Evolutionary conservation across 495 filamentous ascomycete species (phyloP).

Genomic region (Neurospora discreta): DNA sequence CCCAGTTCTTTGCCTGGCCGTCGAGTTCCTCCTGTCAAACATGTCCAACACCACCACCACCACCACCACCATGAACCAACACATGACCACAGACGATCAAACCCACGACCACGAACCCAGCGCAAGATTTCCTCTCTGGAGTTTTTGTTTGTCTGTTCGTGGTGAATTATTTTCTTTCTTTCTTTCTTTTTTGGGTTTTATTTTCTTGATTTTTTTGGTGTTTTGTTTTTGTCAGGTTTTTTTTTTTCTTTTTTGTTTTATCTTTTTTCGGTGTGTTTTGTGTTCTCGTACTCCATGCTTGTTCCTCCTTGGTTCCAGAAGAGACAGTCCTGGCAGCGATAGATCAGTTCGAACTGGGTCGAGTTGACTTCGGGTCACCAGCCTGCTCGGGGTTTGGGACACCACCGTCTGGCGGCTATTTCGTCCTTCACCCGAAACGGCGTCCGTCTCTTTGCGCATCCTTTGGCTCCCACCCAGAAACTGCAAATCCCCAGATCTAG

Average conservation of each 20-base stretch:
- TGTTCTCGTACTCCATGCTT: too few species aligned
- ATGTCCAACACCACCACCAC: not conserved
- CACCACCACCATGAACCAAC: not conserved
- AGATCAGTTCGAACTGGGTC: slow-evolving; percentile 45
- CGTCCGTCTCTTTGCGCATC: not conserved
- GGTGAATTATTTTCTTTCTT: too few species aligned
- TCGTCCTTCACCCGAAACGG: not conserved
- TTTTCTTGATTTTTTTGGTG: too few species aligned
- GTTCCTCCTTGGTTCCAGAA: slow-evolving; percentile 32
- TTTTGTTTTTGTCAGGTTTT: too few species aligned
- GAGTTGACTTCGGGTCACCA: slow-evolving; percentile 22
- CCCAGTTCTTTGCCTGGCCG: not conserved
- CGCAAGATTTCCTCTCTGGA: not conserved
- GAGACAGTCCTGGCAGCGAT: slow-evolving; percentile 52
- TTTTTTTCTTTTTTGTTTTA: too few species aligned
- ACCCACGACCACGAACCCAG: not conserved
- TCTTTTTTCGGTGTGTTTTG: too few species aligned
- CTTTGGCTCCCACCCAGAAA: not conserved
- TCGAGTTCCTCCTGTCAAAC: not conserved
- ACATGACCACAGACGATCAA: not conserved
- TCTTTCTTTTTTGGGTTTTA: too few species aligned
- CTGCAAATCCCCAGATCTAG: not conserved
- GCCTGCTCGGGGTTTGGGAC: not conserved
- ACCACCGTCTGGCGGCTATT: not conserved
- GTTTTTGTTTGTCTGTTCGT: too few species aligned